A percentile compares a stretch with the other conserved stretches of the same genome.
Evolutionary conservation across 1,284 basidiomycete genomes (phyloP).

Genomic region (Pyrrhoderma noxium): DNA sequence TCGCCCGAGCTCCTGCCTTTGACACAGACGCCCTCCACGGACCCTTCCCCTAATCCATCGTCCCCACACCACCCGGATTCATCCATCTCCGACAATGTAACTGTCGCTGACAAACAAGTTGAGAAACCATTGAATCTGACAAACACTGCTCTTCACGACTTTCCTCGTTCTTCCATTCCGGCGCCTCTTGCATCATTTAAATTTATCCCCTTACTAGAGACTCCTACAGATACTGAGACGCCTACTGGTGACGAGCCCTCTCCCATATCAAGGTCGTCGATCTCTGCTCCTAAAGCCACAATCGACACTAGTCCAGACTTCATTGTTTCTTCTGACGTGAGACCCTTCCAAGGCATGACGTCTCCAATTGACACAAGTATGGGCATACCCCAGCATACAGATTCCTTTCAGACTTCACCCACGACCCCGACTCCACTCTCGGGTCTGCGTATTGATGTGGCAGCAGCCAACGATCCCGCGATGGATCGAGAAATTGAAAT

Average conservation of each 20-base stretch:
- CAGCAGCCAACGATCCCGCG: slow-evolving; percentile 12
- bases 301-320: slow-evolving; percentile 2
- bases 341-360: no score
- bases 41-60: neutral
- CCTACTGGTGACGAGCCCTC: neutral
- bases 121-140: neutral
- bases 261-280: neutral
- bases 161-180: neutral
- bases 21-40: neutral
- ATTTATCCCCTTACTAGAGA: neutral
- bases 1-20: slow-evolving; percentile 1
- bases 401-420: neutral
- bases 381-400: neutral
- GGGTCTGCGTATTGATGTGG: slow-evolving; percentile 10
- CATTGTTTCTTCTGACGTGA: slow-evolving; percentile 7
- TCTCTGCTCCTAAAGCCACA: neutral
- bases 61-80: neutral
- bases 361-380: no score
- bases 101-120: neutral
- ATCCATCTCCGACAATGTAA: neutral
- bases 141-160: no score
- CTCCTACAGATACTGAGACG: neutral
- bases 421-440: neutral
- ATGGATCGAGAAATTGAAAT: slow-evolving; percentile 26
- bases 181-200: neutral